Percentiles rank a stretch among this genome's conserved stretches.
These are phyloP conservation scores for Trichosporon ovoides DNA, from an alignment of 1,284 basidiomycete genomes.

Conservation along the genomic window DNA sequence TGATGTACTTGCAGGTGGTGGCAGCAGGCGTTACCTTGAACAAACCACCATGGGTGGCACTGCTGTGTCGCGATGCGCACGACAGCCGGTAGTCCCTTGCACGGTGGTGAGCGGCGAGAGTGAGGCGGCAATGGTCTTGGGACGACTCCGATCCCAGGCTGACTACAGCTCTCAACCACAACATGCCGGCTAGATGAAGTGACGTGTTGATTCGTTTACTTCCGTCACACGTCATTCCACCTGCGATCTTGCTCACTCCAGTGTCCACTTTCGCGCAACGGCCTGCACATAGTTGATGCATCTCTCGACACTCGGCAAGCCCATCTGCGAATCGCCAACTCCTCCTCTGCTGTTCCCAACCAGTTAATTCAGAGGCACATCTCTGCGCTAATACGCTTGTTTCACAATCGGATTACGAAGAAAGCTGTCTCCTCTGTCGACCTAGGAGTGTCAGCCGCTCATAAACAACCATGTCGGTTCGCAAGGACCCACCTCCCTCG, in stretches of 20 bases:
- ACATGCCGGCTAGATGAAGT: neutral
- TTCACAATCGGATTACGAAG: too few species aligned
- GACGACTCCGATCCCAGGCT: neutral
- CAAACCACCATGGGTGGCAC: slow-evolving; percentile 5
- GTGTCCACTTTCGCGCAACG: neutral
- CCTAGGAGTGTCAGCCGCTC: too few species aligned
- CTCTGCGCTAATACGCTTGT: too few species aligned
- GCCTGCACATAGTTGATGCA: neutral
- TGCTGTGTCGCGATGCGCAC: slow-evolving; percentile 6
- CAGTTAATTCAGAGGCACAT: neutral
- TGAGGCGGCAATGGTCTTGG: neutral
- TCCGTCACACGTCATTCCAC: slow-evolving; percentile 1
- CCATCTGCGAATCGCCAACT: neutral
- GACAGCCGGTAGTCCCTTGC: neutral
- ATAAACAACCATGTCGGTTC: slow-evolving; percentile 33
- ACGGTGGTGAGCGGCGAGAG: slow-evolving; percentile 1
- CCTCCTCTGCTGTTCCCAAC: neutral
- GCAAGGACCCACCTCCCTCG: slow-evolving; percentile 43
- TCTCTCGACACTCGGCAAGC: neutral
- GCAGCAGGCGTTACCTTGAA: neutral
- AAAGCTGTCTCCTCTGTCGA: too few species aligned
- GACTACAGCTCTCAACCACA: neutral
- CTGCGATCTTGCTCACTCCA: neutral
- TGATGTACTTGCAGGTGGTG: neutral
- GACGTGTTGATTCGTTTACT: neutral